Evolutionary conservation across 2,329 filamentous ascomycete species (phyloP).

Genomic region (Neonectria ditissima): DNA sequence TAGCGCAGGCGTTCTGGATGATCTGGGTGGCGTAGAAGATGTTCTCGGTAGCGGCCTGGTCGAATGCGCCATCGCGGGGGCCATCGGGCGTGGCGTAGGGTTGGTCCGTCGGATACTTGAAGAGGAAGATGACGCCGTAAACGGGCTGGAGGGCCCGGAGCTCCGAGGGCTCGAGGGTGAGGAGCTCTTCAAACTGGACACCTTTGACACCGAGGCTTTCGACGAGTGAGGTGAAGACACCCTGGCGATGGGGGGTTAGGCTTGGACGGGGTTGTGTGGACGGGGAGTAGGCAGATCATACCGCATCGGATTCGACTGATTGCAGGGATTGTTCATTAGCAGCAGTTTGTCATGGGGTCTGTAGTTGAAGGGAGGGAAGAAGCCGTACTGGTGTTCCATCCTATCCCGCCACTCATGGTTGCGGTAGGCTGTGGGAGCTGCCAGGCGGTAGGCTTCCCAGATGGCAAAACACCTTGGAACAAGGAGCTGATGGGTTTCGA

Average conservation of each 20-base stretch:
- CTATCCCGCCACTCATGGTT: conserved; percentile 78
- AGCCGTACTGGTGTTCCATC: conserved; percentile 88
- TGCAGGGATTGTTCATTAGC: conserved; percentile 19
- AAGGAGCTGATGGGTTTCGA: not conserved
- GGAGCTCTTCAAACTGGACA: conserved; percentile 96
- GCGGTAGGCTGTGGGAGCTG: conserved; percentile 20
- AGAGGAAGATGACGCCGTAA: conserved; percentile 98
- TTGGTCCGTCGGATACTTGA: conserved; percentile 88
- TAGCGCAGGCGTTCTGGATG: conserved; percentile 98
- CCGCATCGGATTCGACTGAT: conserved; percentile 90
- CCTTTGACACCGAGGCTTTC: conserved; percentile 90
- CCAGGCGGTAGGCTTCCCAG: not conserved
- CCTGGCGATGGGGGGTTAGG: conserved; percentile 60
- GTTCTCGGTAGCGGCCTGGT: conserved; percentile 77
- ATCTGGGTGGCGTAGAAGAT: conserved; percentile 97
- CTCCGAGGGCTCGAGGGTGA: conserved; percentile 84
- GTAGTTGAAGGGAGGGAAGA: not conserved
- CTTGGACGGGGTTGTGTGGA: conserved; percentile 7
- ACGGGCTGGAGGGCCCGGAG: conserved; percentile 79
- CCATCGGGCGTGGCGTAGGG: conserved; percentile 69
- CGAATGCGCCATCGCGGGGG: conserved; percentile 85
- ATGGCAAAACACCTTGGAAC: not conserved
- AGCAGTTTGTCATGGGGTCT: not conserved
- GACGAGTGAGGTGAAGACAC: conserved; percentile 97
- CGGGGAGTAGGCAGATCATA: conserved; percentile 53